A percentile compares a stretch with the other conserved stretches of the same genome.
Conservation (phyloP, 768 basidiomycete genomes). For the Postia placenta region DNA sequence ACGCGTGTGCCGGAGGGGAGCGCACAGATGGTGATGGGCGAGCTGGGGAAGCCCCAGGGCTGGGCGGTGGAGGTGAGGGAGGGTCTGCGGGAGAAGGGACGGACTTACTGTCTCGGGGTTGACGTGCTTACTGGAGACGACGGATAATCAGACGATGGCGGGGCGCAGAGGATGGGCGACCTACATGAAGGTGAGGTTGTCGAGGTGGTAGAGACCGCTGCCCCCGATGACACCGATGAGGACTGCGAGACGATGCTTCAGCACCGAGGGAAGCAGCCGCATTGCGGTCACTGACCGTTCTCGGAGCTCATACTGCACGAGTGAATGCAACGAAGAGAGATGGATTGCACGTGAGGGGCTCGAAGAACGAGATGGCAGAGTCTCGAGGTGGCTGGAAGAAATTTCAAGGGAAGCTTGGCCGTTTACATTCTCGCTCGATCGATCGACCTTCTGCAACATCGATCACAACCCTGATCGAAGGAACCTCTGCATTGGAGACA, state of each 20-base stretch:
- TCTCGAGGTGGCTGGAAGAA: too few species aligned
- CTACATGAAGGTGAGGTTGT: constrained; percentile 84
- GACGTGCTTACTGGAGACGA: constrained; percentile 54
- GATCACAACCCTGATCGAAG: too few species aligned
- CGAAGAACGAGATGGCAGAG: too few species aligned
- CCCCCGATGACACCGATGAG: constrained; percentile 89
- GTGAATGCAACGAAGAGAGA: too few species aligned
- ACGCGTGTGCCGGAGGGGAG: constrained; percentile 75
- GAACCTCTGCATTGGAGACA: too few species aligned
- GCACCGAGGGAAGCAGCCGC: too few species aligned
- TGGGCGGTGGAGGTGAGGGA: constrained; percentile 24
- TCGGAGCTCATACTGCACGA: too few species aligned
- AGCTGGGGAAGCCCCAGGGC: constrained; percentile 93
- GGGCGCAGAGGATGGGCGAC: constrained; percentile 24
- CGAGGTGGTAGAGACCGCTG: constrained; percentile 87
- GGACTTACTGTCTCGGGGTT: constrained; percentile 73
- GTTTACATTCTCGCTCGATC: too few species aligned
- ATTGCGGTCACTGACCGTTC: too few species aligned
- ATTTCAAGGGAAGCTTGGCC: too few species aligned
- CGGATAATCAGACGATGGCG: background rate
- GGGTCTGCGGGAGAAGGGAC: background rate
- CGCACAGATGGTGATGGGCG: constrained; percentile 88
- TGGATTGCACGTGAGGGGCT: too few species aligned
- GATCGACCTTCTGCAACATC: too few species aligned
- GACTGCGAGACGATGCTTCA: constrained; percentile 46